These are phyloP conservation scores for Microbotryum saponariae DNA, from an alignment of 1,284 basidiomycete genomes.

Conservation along the genomic window DNA sequence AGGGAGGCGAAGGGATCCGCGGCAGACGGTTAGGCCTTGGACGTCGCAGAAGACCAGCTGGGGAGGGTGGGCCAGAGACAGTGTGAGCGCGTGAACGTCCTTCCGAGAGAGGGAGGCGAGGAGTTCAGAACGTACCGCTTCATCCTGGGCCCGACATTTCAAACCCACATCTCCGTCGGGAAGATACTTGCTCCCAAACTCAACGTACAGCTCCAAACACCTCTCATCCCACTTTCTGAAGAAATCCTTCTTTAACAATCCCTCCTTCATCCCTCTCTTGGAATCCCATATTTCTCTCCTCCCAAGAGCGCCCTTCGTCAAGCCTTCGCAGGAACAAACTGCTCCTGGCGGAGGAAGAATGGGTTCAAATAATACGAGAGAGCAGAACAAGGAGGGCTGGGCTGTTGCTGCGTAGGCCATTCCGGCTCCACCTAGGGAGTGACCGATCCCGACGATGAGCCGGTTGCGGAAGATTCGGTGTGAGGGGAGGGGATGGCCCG, in stretches of 20 bases:
- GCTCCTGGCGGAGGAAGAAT: conserved; percentile 48
- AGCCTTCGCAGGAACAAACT: conserved; percentile 33
- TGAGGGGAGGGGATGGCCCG: conserved; percentile 25
- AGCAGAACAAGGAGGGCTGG: conserved; percentile 60
- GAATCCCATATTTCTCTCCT: conserved; percentile 28
- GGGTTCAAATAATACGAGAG: conserved; percentile 72
- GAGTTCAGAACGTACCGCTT: conserved; percentile 17
- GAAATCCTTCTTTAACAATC: conserved; percentile 55
- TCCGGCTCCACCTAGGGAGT: conserved; percentile 67
- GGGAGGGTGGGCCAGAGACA: no score
- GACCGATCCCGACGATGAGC: conserved; percentile 59
- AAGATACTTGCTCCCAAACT: conserved; percentile 11
- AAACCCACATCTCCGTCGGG: conserved; percentile 9
- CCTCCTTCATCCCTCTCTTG: conserved; percentile 55
- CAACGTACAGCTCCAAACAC: conserved; percentile 59
- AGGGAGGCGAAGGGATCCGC: conserved; percentile 23
- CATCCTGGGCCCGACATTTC: conserved; percentile 16
- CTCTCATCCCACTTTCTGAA: conserved; percentile 65
- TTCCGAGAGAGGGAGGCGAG: no score
- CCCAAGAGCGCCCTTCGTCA: conserved; percentile 27
- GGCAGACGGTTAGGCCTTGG: conserved; percentile 19
- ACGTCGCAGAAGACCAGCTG: conserved; percentile 34
- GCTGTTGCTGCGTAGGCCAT: conserved; percentile 41
- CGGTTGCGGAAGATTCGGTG: conserved; percentile 37
- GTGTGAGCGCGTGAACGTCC: not conserved